Conservation (phyloP, 768 basidiomycete species). For the Pulveroboletus sp. region DNA sequence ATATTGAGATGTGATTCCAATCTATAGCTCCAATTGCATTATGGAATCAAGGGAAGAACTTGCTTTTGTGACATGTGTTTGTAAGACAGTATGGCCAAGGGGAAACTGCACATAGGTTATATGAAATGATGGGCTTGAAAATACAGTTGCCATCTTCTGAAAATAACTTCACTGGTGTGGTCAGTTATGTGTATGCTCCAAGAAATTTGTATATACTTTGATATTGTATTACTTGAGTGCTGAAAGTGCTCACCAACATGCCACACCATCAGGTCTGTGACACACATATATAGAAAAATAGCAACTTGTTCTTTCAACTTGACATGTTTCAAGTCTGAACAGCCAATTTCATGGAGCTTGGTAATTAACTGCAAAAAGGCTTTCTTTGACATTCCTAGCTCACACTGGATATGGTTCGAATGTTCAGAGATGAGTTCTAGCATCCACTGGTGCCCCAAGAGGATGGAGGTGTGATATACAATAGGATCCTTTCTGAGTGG, state of each 20-base stretch:
- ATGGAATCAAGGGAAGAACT: neutral
- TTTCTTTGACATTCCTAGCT: slow-evolving; percentile 21
- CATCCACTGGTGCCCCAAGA: slow-evolving; percentile 23
- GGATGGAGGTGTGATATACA: slow-evolving; percentile 22
- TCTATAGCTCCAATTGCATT: neutral
- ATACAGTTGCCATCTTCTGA: neutral
- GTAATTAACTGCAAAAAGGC: slow-evolving; percentile 16
- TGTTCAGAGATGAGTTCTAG: slow-evolving; percentile 21
- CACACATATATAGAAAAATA: neutral
- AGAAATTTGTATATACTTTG: neutral
- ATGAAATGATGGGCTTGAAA: neutral
- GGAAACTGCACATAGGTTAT: neutral
- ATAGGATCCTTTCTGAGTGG: too few species aligned
- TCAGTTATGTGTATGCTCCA: neutral
- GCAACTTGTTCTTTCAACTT: neutral
- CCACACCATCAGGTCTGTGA: neutral
- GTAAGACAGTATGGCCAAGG: neutral
- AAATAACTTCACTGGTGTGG: neutral
- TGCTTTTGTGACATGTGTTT: neutral
- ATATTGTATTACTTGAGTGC: neutral
- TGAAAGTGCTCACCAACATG: neutral
- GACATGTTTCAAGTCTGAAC: neutral
- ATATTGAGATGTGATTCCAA: neutral
- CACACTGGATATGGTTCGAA: slow-evolving; percentile 12
- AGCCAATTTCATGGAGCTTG: neutral